phyloP scores from a whole-genome alignment of 768 basidiomycete species.

The Naematelia aurantialba region DNA sequence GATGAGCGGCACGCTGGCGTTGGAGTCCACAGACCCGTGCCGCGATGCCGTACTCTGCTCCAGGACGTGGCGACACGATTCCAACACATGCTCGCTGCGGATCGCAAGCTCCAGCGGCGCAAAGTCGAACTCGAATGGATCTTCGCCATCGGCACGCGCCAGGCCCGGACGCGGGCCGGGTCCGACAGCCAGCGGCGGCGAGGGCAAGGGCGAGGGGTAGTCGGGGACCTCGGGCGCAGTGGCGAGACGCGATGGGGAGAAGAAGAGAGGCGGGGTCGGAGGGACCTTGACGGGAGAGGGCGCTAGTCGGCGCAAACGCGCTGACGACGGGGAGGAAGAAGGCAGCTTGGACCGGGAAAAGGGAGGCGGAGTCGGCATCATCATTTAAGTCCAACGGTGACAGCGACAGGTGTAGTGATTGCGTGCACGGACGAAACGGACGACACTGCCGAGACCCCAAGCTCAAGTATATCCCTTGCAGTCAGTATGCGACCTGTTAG shows the following conservation, averaged over 20 bases:
- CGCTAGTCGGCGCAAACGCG: conserved; percentile 28
- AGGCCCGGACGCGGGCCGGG: neutral
- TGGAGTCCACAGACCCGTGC: neutral
- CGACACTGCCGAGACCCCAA: neutral
- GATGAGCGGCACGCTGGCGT: conserved; percentile 14
- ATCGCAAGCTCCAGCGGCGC: conserved; percentile 9
- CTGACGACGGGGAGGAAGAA: conserved; percentile 15
- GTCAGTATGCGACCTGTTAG: no score
- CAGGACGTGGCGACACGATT: conserved; percentile 1
- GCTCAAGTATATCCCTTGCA: conserved; percentile 2
- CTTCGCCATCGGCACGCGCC: neutral
- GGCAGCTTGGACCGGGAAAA: conserved; percentile 5
- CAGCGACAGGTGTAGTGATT: no score
- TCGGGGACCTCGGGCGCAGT: neutral
- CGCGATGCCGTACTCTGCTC: neutral
- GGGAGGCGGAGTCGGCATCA: conserved; percentile 9
- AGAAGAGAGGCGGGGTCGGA: conserved; percentile 8
- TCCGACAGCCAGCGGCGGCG: neutral
- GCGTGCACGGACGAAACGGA: neutral
- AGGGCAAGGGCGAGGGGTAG: neutral
- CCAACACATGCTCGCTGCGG: conserved; percentile 1
- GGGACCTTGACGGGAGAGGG: conserved; percentile 35
- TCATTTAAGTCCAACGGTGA: no score
- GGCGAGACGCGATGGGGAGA: conserved; percentile 4
- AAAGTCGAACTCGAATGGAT: conserved; percentile 11